Evolutionary conservation across 2,329 filamentous ascomycete genomes (phyloP), one percentile per base, ranked within the genome.

Genomic region (Aspergillus tubingensis): DNA sequence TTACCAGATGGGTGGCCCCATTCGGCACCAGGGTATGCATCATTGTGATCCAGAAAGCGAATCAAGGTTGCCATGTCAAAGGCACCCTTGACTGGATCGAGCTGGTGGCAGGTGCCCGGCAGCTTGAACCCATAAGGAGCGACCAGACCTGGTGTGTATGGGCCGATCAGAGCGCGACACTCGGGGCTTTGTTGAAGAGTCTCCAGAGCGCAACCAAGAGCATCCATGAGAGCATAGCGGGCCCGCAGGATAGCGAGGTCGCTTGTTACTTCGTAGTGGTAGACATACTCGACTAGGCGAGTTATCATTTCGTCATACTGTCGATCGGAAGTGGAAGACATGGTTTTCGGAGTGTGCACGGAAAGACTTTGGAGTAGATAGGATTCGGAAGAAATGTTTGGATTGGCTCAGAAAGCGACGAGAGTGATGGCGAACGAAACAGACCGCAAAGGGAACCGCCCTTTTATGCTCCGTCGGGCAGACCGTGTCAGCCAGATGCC

Each of bases 41-140:
- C 78, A 54, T 79, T 80, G 53, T 78, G 76, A 60, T 80, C 78
- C 13, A 80, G 62, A 55, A 77, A 79, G 25, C 77, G 69, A 39
- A 80, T 77, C 62, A 77, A 61, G 2, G 68, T 62, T 0, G 76
- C 76, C 21, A 80, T 44, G 55, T 76, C 72, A 57, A 79, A 80
- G 13, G 78, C 73, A 0, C 76, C 77, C 50, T 79, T 75, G 1
- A 75, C 48, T 3, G 72, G 71, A 57, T 80, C 78, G 11, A 79
- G 52, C 8, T 68, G 59, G 39, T 71, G 69, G 3, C 41, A n/a
- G 5, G 78, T 80, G 1, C 78, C 78, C 0, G 78, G 78, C 0
- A 80, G 44, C 19, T 65, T 67, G 62, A 78, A 76, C 11, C 76
- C 77, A 65, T 70, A 64, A 2, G 70, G 68, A 0, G 70, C 65